Evolutionary conservation across 805 yeast species (phyloP).

Genomic region (Sugiyamaella americana): DNA sequence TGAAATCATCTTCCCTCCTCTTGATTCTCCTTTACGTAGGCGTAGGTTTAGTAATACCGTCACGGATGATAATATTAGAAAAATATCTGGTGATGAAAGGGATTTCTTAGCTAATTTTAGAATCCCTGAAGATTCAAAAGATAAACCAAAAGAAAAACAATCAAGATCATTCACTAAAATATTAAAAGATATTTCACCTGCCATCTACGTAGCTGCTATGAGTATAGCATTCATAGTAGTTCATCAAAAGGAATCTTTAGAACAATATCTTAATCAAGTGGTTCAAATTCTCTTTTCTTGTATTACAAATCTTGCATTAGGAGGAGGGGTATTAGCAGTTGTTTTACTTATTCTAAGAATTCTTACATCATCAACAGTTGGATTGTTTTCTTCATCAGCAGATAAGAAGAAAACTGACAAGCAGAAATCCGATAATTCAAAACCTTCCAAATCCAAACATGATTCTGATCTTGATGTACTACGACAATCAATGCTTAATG

Average conservation of each 20-base stretch:
- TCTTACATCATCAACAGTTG: background rate
- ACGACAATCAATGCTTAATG: background rate
- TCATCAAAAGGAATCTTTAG: constrained; percentile 16
- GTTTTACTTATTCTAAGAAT: constrained; percentile 6
- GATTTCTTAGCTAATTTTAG: too few relatives aligned
- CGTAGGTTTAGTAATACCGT: background rate
- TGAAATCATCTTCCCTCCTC: background rate
- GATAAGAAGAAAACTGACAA: background rate
- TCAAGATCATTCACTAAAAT: background rate
- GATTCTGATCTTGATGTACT: background rate
- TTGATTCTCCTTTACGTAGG: background rate
- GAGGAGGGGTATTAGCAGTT: constrained; percentile 10
- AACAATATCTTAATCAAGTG: constrained; percentile 13
- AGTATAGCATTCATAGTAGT: constrained; percentile 18
- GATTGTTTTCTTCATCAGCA: background rate
- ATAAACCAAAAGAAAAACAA: background rate
- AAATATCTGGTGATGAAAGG: background rate
- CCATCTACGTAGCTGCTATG: constrained; percentile 17
- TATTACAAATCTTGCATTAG: constrained; percentile 8
- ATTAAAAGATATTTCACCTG: constrained; percentile 15
- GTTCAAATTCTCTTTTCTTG: constrained; percentile 13
- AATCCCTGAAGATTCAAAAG: background rate
- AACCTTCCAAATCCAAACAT: background rate
- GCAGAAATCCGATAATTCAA: too few relatives aligned
- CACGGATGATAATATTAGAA: background rate